Conservation (phyloP, 2,329 filamentous ascomycete species). For the Epichloe coenophiala region DNA sequence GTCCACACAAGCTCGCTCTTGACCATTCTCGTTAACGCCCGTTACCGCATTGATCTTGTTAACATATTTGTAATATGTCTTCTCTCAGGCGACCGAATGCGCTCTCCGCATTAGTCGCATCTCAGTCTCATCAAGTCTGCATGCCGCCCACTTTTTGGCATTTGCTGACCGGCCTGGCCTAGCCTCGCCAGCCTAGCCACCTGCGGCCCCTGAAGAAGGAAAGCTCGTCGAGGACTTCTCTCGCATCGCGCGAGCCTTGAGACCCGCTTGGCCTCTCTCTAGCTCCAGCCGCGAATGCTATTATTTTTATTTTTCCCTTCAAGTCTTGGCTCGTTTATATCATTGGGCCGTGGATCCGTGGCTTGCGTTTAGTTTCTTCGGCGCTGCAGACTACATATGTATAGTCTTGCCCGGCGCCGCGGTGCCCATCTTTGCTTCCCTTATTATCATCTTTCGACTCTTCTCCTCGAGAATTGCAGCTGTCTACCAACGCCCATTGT, state of each 20-base stretch:
- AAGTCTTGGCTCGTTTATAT: background rate
- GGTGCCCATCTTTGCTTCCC: constrained; percentile 9
- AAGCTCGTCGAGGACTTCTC: background rate
- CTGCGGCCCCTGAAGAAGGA: background rate
- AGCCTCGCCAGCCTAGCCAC: no score
- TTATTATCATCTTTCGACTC: constrained; percentile 3
- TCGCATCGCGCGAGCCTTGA: background rate
- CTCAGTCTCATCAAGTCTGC: no score
- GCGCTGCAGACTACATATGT: background rate
- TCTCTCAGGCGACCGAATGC: background rate
- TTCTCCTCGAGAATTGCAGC: background rate
- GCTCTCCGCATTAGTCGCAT: no score
- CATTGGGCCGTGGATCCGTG: background rate
- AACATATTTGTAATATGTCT: no score
- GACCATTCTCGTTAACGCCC: background rate
- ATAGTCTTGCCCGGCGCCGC: constrained; percentile 1
- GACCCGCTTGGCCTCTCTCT: background rate
- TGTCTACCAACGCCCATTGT: background rate
- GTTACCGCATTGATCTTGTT: constrained; percentile 1
- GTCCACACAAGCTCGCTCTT: background rate
- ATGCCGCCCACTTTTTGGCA: background rate
- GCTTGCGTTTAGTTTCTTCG: background rate
- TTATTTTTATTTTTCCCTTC: no score
- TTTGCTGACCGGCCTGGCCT: background rate
- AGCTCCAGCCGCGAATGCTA: background rate